Percentiles rank a stretch among this genome's conserved stretches.
Evolutionary conservation across 495 filamentous ascomycete genomes (phyloP).

Genomic region (Penicillium silybi): DNA sequence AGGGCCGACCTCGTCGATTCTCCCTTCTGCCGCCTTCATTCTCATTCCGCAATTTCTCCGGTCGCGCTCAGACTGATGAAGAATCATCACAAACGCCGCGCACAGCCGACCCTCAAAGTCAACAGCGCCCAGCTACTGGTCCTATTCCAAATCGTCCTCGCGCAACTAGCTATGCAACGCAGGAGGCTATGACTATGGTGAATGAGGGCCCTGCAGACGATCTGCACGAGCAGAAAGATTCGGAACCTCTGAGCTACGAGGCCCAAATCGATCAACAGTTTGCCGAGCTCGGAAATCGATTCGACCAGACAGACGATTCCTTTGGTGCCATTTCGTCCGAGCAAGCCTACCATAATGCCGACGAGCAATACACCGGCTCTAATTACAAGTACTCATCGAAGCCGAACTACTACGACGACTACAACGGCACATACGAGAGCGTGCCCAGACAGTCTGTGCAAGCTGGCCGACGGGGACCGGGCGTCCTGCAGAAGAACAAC

Average conservation of each 20-base stretch:
- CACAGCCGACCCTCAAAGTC: slow-evolving; percentile 22
- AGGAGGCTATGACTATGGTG: slow-evolving; percentile 32
- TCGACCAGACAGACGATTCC: slow-evolving; percentile 28
- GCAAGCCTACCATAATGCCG: slow-evolving; percentile 30
- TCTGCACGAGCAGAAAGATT: slow-evolving; percentile 13
- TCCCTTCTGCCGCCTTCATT: slow-evolving; percentile 76
- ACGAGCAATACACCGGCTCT: slow-evolving; percentile 37
- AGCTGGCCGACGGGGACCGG: slow-evolving; percentile 44
- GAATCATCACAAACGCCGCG: slow-evolving; percentile 30
- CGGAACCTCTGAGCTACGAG: slow-evolving; percentile 38
- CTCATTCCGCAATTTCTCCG: slow-evolving; percentile 55
- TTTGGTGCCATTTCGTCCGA: slow-evolving; percentile 33
- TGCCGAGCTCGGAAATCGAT: slow-evolving; percentile 36
- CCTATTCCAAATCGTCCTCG: slow-evolving; percentile 24
- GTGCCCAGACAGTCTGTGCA: slow-evolving; percentile 41
- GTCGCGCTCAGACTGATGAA: slow-evolving; percentile 40
- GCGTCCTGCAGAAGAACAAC: slow-evolving; percentile 74
- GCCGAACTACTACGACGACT: slow-evolving; percentile 46
- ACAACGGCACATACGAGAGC: slow-evolving; percentile 34
- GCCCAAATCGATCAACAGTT: slow-evolving; percentile 46
- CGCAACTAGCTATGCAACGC: slow-evolving; percentile 35
- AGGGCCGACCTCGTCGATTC: slow-evolving; percentile 68
- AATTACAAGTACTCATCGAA: slow-evolving; percentile 38
- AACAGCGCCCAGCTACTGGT: slow-evolving; percentile 36
- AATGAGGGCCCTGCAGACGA: slow-evolving; percentile 34